Base-by-base conservation (phyloP, 176 grass and related monocot species). In the Oryza australiensis region DNA sequence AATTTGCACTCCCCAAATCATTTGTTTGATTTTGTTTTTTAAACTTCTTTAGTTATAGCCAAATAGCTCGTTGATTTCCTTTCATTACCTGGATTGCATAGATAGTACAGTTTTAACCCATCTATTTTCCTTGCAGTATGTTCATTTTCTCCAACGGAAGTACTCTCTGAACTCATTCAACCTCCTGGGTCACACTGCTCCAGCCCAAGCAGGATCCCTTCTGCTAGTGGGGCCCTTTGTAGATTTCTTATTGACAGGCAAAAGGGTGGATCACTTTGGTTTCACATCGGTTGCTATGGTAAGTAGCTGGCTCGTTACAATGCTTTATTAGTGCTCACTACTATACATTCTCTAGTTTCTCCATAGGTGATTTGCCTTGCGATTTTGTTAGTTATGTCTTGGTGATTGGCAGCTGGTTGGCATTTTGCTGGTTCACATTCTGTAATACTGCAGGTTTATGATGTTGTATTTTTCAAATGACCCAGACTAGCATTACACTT, bases 81-180 rank as follows among this genome's bases (percentile, higher is more conserved):
- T 26, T 77, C 5, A 6, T 70, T 70, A 22, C 16, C 48, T 51
- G 0, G 46, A 51, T 51, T 51, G 16, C 12, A 45, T 45, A 14
- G 42, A 45, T 12, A 13, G 42, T 6, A 27, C 7, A 26, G 45
- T 74, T 82, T 68, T 80, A 43, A 77, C 73, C 46, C 24, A 73
- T 74, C 30, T 90, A 73, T 66, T 72, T 64, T 82, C 37, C 34
- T 70, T 87, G 84, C 73, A 97, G 94, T 94, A 91, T 63, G 75
- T 97, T 62, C 91, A 97, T 80, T 94, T 87, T 68, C 94, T 97
- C 63, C 94, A 91, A 74, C 53, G 74, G 74, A 97, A 94, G 79
- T 87, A 97, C 78, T 73, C 91, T 27, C 79, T 97, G 38, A 91
- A 90, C 84, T 97, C 91, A 27, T 97, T 94, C 86, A 97, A 91